Evolutionary conservation across 805 yeast genomes (phyloP).

Genomic region (Lachancea kluyveri): DNA sequence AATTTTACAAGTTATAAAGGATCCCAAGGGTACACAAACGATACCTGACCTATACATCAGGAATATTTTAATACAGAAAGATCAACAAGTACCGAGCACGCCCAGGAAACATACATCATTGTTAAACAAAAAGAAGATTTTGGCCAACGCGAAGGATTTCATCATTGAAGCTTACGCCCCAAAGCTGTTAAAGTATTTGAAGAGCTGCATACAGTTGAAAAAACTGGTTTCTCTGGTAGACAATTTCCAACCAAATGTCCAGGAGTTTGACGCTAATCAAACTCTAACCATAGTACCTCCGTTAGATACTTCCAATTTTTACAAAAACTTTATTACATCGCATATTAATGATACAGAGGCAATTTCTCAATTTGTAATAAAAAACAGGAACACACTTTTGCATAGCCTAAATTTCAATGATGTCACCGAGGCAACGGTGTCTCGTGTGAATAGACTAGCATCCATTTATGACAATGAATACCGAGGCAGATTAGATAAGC

Average conservation of each 20-base stretch:
- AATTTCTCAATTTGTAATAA: constrained; percentile 4
- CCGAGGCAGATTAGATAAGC: constrained; percentile 1
- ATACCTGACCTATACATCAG: constrained; percentile 38
- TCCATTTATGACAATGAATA: constrained; percentile 8
- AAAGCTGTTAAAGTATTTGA: constrained; percentile 21
- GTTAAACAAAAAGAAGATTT: constrained; percentile 29
- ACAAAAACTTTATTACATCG: neutral
- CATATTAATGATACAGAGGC: constrained; percentile 2
- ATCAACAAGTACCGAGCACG: constrained; percentile 17
- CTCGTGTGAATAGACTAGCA: constrained; percentile 1
- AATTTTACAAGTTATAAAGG: constrained; percentile 30
- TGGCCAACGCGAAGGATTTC: constrained; percentile 27
- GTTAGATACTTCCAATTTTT: constrained; percentile 6
- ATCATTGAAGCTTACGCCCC: constrained; percentile 30
- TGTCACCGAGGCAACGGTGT: constrained; percentile 8
- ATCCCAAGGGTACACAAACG: constrained; percentile 33
- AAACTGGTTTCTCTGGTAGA: constrained; percentile 11
- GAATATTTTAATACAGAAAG: constrained; percentile 27
- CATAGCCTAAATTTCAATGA: constrained; percentile 15
- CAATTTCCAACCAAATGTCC: constrained; percentile 6
- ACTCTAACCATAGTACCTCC: constrained; percentile 6
- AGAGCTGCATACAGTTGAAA: constrained; percentile 16
- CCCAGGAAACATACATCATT: constrained; percentile 32
- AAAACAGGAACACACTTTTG: constrained; percentile 8
- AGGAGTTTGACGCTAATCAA: constrained; percentile 1